These are phyloP conservation scores for Penicillium sp. DNA, from an alignment of 2,329 filamentous ascomycete species.

Conservation along the genomic window DNA sequence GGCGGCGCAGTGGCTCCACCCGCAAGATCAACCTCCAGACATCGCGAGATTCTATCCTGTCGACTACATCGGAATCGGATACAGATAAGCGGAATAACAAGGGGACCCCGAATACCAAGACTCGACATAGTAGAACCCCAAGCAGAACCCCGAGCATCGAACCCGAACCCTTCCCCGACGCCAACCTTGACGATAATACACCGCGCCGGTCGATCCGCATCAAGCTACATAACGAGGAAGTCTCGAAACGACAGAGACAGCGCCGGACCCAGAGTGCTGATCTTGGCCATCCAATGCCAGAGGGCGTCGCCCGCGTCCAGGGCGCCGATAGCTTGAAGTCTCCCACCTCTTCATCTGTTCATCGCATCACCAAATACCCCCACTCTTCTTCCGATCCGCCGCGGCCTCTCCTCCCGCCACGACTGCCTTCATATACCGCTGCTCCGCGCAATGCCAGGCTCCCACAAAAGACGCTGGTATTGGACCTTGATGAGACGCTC, in stretches of 20 bases:
- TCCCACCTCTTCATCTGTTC: conserved; percentile 76
- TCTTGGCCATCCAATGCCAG: conserved; percentile 30
- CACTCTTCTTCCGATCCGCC: conserved; percentile 81
- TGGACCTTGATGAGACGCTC: conserved; percentile 95
- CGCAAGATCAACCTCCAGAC: conserved; percentile 37
- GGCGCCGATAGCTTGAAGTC: conserved; percentile 83
- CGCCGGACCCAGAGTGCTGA: conserved; percentile 39
- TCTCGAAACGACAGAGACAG: conserved; percentile 69
- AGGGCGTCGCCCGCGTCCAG: conserved; percentile 29
- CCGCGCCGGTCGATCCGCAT: conserved; percentile 86
- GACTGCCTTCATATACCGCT: conserved; percentile 83
- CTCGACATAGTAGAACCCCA: conserved; percentile 28
- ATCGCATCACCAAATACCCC: conserved; percentile 82
- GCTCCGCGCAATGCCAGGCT: conserved; percentile 48
- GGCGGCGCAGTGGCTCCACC: conserved; percentile 34
- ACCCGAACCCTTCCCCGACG: conserved; percentile 16
- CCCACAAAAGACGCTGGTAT: conserved; percentile 87
- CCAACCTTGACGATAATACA: conserved; percentile 63
- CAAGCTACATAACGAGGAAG: conserved; percentile 80
- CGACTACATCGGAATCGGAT: conserved; percentile 61
- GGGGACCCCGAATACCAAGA: conserved; percentile 27
- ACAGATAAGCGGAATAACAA: conserved; percentile 40
- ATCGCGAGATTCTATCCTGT: conserved; percentile 51
- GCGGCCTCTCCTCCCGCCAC: conserved; percentile 82
- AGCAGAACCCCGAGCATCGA: conserved; percentile 25